Percentiles rank a stretch among this genome's conserved stretches.
Evolutionary conservation across 2,329 filamentous ascomycete genomes (phyloP).

Genomic region (Aspergillus ibericus): DNA sequence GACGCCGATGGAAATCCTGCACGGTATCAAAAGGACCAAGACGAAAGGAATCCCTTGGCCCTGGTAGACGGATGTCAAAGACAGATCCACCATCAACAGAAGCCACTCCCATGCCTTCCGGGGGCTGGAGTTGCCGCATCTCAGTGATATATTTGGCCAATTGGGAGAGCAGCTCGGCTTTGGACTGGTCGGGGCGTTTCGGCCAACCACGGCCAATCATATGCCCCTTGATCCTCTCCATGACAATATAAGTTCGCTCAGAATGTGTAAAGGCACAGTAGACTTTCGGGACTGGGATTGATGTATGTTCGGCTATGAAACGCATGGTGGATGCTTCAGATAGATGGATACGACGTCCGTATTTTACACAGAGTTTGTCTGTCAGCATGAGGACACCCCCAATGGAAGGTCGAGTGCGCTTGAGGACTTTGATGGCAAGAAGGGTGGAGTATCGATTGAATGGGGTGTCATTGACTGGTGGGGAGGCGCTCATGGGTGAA

Average conservation of each 20-base stretch:
- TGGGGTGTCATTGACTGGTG: conserved; percentile 13
- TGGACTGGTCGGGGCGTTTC: conserved; percentile 30
- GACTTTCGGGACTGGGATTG: conserved; percentile 41
- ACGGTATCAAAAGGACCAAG: conserved; percentile 35
- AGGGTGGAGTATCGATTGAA: conserved; percentile 23
- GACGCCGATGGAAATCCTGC: conserved; percentile 40
- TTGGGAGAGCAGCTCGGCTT: conserved; percentile 37
- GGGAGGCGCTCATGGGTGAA: too few relatives aligned
- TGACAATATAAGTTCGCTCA: conserved; percentile 39
- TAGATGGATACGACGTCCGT: conserved; percentile 25
- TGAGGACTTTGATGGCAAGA: conserved; percentile 23
- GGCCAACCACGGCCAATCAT: conserved; percentile 36
- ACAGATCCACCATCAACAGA: conserved; percentile 35
- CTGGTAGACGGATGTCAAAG: conserved; percentile 33
- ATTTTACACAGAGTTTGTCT: conserved; percentile 34
- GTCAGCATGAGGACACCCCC: conserved; percentile 34
- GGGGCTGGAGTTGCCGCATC: conserved; percentile 32
- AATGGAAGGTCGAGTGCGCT: conserved; percentile 19
- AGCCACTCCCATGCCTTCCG: conserved; percentile 26
- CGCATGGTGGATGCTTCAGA: conserved; percentile 40
- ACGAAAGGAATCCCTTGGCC: conserved; percentile 16
- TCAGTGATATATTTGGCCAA: conserved; percentile 29
- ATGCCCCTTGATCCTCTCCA: conserved; percentile 41
- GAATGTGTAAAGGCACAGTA: conserved; percentile 36
- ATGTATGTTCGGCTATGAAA: conserved; percentile 39